phyloP scores from a whole-genome alignment of 805 yeast genomes.

The Torulaspora franciscae region DNA sequence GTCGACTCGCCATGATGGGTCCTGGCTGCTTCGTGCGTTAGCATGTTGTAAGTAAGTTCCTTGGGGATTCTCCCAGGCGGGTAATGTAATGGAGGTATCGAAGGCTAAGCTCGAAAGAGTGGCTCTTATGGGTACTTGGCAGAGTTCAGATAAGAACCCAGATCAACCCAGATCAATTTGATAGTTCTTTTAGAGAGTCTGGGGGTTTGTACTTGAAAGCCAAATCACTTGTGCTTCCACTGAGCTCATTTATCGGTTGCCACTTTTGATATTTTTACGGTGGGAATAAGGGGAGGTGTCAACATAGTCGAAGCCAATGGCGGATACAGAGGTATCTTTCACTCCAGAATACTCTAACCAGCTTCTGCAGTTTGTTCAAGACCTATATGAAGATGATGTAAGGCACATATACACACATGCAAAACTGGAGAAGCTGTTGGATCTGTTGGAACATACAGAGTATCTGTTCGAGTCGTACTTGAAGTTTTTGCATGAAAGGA shows the following conservation, averaged over 20 bases:
- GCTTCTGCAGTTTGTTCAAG: constrained; percentile 29
- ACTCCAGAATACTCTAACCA: constrained; percentile 42
- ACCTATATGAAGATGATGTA: constrained; percentile 36
- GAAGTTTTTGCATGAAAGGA: constrained; percentile 14
- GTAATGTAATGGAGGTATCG: not conserved
- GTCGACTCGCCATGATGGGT: too few relatives aligned
- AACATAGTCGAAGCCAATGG: not conserved
- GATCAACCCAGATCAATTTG: too few relatives aligned
- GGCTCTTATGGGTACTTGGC: too few relatives aligned
- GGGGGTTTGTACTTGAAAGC: too few relatives aligned
- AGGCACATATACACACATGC: constrained; percentile 31
- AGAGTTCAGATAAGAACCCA: too few relatives aligned
- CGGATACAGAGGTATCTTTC: constrained; percentile 15
- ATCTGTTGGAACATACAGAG: constrained; percentile 38
- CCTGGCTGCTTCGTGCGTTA: too few relatives aligned
- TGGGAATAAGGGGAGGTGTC: not conserved
- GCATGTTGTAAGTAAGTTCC: too few relatives aligned
- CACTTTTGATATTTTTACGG: not conserved
- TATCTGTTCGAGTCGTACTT: constrained; percentile 35
- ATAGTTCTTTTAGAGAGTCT: too few relatives aligned
- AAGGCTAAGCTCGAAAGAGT: too few relatives aligned
- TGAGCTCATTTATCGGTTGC: too few relatives aligned
- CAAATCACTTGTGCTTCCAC: too few relatives aligned
- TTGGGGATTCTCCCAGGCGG: too few relatives aligned
- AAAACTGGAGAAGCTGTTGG: constrained; percentile 35